Percentiles rank a stretch among this genome's conserved stretches.
These are phyloP conservation scores for Leccinum insolens DNA, from an alignment of 1,284 basidiomycete species.

Conservation along the genomic window DNA sequence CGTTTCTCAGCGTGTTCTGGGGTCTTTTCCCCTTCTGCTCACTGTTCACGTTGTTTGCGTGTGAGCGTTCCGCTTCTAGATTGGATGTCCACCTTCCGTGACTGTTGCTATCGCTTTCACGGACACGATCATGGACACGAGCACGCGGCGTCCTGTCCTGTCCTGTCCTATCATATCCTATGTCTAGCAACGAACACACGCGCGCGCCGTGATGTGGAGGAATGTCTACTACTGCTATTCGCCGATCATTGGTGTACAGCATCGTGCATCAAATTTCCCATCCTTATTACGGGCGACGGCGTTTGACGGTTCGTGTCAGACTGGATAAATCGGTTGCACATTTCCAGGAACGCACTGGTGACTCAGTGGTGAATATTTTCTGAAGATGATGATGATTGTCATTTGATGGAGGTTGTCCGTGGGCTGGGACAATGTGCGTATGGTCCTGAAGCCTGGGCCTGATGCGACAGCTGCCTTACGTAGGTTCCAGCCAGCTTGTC, in stretches of 20 bases:
- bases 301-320: not conserved
- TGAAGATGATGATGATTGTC: not conserved
- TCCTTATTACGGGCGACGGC: not conserved
- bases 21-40: not conserved
- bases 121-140: not conserved
- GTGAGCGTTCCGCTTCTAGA: not conserved
- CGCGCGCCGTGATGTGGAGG: not conserved
- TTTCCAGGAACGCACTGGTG: slow-evolving; percentile 3
- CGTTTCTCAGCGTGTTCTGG: not conserved
- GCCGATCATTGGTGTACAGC: not conserved
- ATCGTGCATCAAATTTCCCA: not conserved
- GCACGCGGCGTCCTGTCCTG: not conserved
- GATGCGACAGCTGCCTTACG: slow-evolving; percentile 1
- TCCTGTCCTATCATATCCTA: not conserved
- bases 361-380: not conserved
- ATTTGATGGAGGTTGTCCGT: not conserved
- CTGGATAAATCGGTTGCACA: not conserved
- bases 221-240: not conserved
- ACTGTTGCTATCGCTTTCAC: not conserved
- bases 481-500: slow-evolving; percentile 3
- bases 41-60: not conserved
- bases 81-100: not conserved
- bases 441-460: not conserved
- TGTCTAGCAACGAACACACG: slow-evolving; percentile 2
- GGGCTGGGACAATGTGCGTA: not conserved